Evolutionary conservation across 352 stramenopile species (phyloP).

Genomic region (Globisporangium paddicum): DNA sequence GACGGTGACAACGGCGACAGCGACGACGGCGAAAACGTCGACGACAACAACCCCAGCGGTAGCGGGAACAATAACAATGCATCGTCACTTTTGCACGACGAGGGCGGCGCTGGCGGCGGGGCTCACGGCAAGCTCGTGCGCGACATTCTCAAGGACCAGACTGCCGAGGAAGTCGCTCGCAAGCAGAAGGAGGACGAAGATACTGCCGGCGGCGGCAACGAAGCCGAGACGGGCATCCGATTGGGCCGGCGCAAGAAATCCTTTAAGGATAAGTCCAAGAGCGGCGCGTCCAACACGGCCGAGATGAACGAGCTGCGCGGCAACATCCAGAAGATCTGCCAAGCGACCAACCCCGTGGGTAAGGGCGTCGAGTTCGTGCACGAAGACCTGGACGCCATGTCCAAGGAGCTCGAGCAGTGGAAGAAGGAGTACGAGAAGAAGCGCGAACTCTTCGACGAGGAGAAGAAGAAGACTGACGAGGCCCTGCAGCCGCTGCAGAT

Average conservation of each 20-base stretch:
- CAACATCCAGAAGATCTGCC: constrained; percentile 90
- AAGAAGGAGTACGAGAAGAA: constrained; percentile 79
- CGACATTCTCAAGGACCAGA: constrained; percentile 82
- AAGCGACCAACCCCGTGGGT: constrained; percentile 88
- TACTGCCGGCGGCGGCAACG: constrained; percentile 28
- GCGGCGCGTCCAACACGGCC: constrained; percentile 48
- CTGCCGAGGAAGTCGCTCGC: constrained; percentile 55
- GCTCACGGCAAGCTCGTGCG: constrained; percentile 69
- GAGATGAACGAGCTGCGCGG: constrained; percentile 77
- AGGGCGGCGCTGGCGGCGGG: constrained; percentile 21
- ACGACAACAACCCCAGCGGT: constrained; percentile 22
- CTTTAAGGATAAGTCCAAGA: constrained; percentile 80
- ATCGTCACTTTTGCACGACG: constrained; percentile 25
- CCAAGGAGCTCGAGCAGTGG: constrained; percentile 91
- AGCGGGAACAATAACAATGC: constrained; percentile 14
- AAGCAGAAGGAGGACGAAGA: constrained; percentile 74
- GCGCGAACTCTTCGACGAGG: constrained; percentile 72
- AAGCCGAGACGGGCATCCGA: constrained; percentile 70
- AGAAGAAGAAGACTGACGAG: constrained; percentile 83
- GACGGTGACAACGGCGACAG: constrained; percentile 79
- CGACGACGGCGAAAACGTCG: constrained; percentile 24
- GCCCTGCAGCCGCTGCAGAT: constrained; percentile 76
- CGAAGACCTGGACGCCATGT: constrained; percentile 93
- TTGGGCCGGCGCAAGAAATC: constrained; percentile 71
- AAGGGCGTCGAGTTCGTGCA: constrained; percentile 93